Base-by-base conservation (phyloP, 2,329 filamentous ascomycete species). In the Myriosclerotinia scirpicola region DNA sequence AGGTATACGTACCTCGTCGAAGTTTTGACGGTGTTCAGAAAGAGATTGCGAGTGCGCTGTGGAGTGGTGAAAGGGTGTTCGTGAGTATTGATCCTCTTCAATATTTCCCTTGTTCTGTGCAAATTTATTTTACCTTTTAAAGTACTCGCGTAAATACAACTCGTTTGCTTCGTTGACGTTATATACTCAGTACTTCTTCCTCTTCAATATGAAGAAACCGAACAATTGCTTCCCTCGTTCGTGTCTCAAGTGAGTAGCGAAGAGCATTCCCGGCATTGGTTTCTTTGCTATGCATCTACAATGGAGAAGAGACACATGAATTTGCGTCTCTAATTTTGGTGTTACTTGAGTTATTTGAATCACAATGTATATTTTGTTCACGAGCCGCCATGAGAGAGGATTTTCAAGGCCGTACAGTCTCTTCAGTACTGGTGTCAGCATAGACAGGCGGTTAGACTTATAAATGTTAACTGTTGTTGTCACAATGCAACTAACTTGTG, bases 11-110 rank as follows among this genome's bases (percentile, higher is more conserved):
- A 59, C 17, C 30, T 36, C 30, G 52, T 54, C 52, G 5, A 26
- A 59, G 40, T 46, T 59, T 59, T 59, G 26, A 48, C 20, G 11
- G 42, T 59, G 17, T 48, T 36, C 42, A 14, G 42, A 30, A 42
- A 44, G 4, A 17, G 26, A 56, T 56, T 56, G n/a, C 11, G 40
- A n/a, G 42, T 46, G 26, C 11, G 26, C 46, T 59, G 20, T 48
- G 46, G 44, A n/a, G 17, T 22, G 20, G 20, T 48, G 22, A 22
- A 17, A 58, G 55, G 40, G n/a, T 44, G 55, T n/a, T 58, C 55
- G 14, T 30, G 30, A 34, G 26, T 34, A 17, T 26, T 46, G 55
- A 12, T 58, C 14, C 26, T 34, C 54, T 11, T 40, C 12, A n/a
- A 3, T 8, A 3, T 46, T 8, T n/a, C 2, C 6, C 2, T 34